Evolutionary conservation across 2,329 filamentous ascomycete genomes (phyloP).

Genomic region (Exophiala sp.): DNA sequence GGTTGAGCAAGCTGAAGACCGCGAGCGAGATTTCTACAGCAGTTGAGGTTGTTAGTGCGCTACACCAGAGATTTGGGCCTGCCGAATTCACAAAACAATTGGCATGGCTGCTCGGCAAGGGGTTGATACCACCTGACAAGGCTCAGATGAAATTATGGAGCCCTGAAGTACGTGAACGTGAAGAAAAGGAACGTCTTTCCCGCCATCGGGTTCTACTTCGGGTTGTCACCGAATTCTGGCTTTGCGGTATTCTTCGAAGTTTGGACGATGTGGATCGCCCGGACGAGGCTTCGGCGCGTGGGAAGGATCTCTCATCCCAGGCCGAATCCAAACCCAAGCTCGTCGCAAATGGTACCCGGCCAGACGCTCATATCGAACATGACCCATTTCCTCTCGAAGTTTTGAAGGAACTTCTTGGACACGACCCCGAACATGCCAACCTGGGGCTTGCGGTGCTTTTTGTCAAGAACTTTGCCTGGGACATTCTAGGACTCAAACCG

Average conservation of each 20-base stretch:
- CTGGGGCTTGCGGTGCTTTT: constrained; percentile 88
- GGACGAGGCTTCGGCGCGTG: constrained; percentile 53
- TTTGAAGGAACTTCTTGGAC: constrained; percentile 89
- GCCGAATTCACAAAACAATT: constrained; percentile 84
- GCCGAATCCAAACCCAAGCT: constrained; percentile 52
- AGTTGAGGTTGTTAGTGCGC: constrained; percentile 87
- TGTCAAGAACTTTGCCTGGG: constrained; percentile 94
- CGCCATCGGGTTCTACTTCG: constrained; percentile 80
- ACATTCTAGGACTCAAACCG: constrained; percentile 75
- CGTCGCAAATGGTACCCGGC: constrained; percentile 50
- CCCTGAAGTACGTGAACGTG: constrained; percentile 79
- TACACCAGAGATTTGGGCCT: constrained; percentile 91
- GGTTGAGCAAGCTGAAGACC: constrained; percentile 82
- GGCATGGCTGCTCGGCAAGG: constrained; percentile 86
- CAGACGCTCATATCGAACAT: constrained; percentile 59
- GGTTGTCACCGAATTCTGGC: constrained; percentile 92
- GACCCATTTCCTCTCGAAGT: constrained; percentile 96
- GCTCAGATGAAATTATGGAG: constrained; percentile 69
- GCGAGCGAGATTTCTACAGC: constrained; percentile 87
- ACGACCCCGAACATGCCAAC: constrained; percentile 89
- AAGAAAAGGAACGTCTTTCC: constrained; percentile 87
- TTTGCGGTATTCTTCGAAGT: constrained; percentile 80
- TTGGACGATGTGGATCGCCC: constrained; percentile 63
- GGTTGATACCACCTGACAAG: constrained; percentile 85
- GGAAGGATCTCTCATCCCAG: constrained; percentile 47